These are phyloP conservation scores for Metarhizium rileyi DNA, from an alignment of 2,329 filamentous ascomycete species.

Conservation along the genomic window DNA sequence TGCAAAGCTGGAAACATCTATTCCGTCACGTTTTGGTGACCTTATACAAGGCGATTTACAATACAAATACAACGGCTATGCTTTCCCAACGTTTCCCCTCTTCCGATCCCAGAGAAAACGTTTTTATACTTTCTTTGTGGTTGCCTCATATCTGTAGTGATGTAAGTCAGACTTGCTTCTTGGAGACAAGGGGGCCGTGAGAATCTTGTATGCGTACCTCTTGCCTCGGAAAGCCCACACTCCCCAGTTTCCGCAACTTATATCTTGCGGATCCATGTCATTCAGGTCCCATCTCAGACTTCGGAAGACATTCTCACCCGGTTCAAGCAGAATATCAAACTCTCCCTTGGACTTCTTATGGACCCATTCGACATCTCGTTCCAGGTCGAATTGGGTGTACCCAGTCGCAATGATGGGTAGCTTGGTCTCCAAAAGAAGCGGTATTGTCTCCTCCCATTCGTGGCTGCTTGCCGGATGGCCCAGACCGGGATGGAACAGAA, in stretches of 20 bases:
- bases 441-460: constrained; percentile 89
- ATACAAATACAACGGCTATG: constrained; percentile 3
- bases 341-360: constrained; percentile 77
- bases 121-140: constrained; percentile 36
- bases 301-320: constrained; percentile 87
- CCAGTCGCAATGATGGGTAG: constrained; percentile 89
- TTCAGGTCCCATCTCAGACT: constrained; percentile 96
- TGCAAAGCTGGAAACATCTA: neutral
- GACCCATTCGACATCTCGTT: constrained; percentile 86
- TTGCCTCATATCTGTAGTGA: constrained; percentile 49
- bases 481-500: constrained; percentile 92
- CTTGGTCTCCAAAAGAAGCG: constrained; percentile 87
- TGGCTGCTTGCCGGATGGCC: constrained; percentile 88
- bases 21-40: neutral
- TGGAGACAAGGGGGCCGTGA: neutral
- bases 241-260: constrained; percentile 95
- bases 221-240: constrained; percentile 96
- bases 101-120: neutral
- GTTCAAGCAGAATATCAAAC: constrained; percentile 84
- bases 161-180: neutral
- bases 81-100: neutral
- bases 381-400: constrained; percentile 92
- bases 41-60: constrained; percentile 4
- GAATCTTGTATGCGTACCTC: constrained; percentile 48
- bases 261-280: constrained; percentile 85